Conservation (phyloP, 1,284 basidiomycete species). For the Microbotryomycetes sp. region DNA sequence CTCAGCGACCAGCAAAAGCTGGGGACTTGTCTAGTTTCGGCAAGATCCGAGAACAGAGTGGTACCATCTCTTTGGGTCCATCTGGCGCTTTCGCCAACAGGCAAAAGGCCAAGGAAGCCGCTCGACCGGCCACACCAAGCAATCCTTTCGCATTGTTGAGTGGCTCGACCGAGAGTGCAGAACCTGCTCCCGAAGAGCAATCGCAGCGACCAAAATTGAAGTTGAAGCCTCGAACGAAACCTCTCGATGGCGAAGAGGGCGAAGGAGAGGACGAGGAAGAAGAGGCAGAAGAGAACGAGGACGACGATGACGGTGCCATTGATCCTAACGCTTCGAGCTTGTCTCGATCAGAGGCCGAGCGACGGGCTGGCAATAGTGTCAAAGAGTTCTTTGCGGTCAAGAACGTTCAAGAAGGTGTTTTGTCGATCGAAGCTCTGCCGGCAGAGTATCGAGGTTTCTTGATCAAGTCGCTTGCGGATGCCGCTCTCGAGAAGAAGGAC, state of each 20-base stretch:
- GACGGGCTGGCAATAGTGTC: slow-evolving; percentile 41
- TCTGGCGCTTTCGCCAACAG: slow-evolving; percentile 31
- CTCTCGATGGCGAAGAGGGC: slow-evolving; percentile 44
- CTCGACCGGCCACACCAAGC: slow-evolving; percentile 23
- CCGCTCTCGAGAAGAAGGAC: slow-evolving; percentile 71
- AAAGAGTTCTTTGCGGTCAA: slow-evolving; percentile 46
- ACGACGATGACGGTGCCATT: slow-evolving; percentile 46
- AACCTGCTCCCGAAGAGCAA: slow-evolving; percentile 45
- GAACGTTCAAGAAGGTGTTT: slow-evolving; percentile 76
- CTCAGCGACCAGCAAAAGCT: slow-evolving; percentile 59
- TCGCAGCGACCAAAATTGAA: slow-evolving; percentile 68
- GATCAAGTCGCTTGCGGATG: slow-evolving; percentile 65
- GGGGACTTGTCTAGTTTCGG: slow-evolving; percentile 83
- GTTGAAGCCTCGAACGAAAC: slow-evolving; percentile 56
- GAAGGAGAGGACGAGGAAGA: slow-evolving; percentile 43
- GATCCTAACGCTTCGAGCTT: slow-evolving; percentile 47
- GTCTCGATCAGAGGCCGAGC: slow-evolving; percentile 49
- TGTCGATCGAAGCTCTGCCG: slow-evolving; percentile 69
- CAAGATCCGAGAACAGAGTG: slow-evolving; percentile 52
- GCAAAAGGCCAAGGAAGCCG: slow-evolving; percentile 26
- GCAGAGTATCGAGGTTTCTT: slow-evolving; percentile 57
- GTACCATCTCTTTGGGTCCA: slow-evolving; percentile 23
- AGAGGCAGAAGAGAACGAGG: slow-evolving; percentile 46
- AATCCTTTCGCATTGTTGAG: slow-evolving; percentile 35
- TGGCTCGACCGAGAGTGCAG: slow-evolving; percentile 18